Evolutionary conservation across 1,139 yeast genomes (phyloP).

Genomic region (Zhuliangozyma blackwelliae): DNA sequence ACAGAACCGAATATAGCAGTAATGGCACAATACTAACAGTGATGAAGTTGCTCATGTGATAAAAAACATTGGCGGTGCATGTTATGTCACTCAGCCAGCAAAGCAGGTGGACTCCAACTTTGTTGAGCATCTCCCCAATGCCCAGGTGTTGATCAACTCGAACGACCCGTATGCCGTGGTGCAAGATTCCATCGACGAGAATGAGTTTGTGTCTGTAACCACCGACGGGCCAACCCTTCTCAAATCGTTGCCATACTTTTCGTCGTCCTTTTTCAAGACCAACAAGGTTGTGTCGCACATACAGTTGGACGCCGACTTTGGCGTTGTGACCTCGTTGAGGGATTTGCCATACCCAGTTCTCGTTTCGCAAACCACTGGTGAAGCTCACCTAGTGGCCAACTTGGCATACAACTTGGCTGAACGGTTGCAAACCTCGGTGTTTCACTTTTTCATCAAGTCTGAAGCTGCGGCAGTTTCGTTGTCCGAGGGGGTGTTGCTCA

Average conservation of each 20-base stretch:
- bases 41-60: slow-evolving; percentile 16
- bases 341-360: slow-evolving; percentile 63
- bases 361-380: slow-evolving; percentile 56
- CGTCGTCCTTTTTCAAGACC: slow-evolving; percentile 34
- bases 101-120: slow-evolving; percentile 40
- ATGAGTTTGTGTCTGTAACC: slow-evolving; percentile 42
- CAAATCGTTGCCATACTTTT: slow-evolving; percentile 52
- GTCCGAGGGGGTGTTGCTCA: slow-evolving; percentile 14
- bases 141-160: slow-evolving; percentile 36
- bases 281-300: slow-evolving; percentile 58
- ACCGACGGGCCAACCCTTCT: slow-evolving; percentile 53
- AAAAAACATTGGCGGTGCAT: slow-evolving; percentile 22
- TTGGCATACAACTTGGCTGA: slow-evolving; percentile 53
- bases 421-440: slow-evolving; percentile 48
- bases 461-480: slow-evolving; percentile 21
- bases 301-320: slow-evolving; percentile 56
- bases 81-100: slow-evolving; percentile 43
- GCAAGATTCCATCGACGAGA: slow-evolving; percentile 14
- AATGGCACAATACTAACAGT: neutral
- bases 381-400: slow-evolving; percentile 46
- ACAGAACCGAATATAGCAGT: too few species aligned
- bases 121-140: slow-evolving; percentile 16
- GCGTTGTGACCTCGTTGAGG: slow-evolving; percentile 63
- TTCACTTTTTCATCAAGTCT: slow-evolving; percentile 51
- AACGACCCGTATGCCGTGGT: slow-evolving; percentile 55